Evolutionary conservation across 352 stramenopile species (phyloP).

Genomic region (Globisporangium nodosum): DNA sequence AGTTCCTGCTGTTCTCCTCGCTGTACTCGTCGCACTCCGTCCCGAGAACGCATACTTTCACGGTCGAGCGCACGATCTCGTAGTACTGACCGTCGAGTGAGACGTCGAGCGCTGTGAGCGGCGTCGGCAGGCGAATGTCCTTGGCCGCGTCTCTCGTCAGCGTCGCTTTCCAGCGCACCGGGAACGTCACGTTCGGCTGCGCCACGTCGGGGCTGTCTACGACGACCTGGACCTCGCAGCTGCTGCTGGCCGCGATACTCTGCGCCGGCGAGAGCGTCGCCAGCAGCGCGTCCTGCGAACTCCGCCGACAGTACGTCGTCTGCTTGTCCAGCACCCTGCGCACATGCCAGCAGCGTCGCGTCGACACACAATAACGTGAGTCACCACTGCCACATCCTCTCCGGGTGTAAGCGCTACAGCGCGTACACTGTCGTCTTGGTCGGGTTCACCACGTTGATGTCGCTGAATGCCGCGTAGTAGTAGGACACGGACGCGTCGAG

Average conservation of each 20-base stretch:
- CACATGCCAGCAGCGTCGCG: neutral
- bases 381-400: neutral
- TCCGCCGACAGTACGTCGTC: conserved; percentile 46
- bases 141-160: conserved; percentile 25
- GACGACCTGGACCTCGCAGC: conserved; percentile 39
- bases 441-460: conserved; percentile 24
- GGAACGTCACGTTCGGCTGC: conserved; percentile 12
- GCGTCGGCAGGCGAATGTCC: conserved; percentile 38
- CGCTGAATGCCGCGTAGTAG: conserved; percentile 42
- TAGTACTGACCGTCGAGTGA: conserved; percentile 25
- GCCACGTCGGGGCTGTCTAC: conserved; percentile 26
- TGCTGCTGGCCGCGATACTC: conserved; percentile 27
- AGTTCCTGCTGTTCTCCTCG: neutral
- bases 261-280: conserved; percentile 15
- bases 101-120: conserved; percentile 25
- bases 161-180: conserved; percentile 33
- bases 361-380: neutral
- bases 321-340: conserved; percentile 25
- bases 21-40: conserved; percentile 43
- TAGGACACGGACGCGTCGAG: conserved; percentile 32
- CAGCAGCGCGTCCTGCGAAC: conserved; percentile 28
- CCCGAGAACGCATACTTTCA: conserved; percentile 38
- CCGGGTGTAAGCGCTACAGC: neutral
- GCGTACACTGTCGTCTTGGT: conserved; percentile 7
- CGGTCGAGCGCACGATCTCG: conserved; percentile 36